A percentile compares a stretch with the other conserved stretches of the same genome.
Conservation (phyloP, 2,329 filamentous ascomycete species). For the Scedosporium dehoogii region DNA sequence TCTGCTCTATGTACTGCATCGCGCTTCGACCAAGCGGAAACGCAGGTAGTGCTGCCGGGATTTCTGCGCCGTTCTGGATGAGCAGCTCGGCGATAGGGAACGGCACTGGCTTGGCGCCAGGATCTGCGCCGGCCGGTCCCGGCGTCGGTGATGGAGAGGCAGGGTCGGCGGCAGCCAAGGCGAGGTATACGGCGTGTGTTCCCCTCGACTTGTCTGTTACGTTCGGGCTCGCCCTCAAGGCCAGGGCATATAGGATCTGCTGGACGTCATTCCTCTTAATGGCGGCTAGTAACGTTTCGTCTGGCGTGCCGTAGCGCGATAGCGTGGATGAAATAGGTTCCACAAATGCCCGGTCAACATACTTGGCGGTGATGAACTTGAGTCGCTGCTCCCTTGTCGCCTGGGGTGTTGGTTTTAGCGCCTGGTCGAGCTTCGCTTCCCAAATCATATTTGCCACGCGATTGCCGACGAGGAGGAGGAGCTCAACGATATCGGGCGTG, state of each 20-base stretch:
- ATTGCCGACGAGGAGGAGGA: constrained; percentile 85
- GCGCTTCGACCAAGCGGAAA: constrained; percentile 78
- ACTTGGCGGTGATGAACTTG: constrained; percentile 93
- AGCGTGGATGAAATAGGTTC: constrained; percentile 66
- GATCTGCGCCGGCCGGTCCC: constrained; percentile 28
- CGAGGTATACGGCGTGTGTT: constrained; percentile 83
- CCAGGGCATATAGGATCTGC: constrained; percentile 82
- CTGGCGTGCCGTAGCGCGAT: constrained; percentile 66
- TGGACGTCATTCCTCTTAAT: constrained; percentile 97
- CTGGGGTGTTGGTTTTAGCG: constrained; percentile 62
- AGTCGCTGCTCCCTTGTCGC: constrained; percentile 83
- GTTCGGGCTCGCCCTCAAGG: constrained; percentile 80
- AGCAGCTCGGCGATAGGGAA: constrained; percentile 89
- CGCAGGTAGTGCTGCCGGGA: constrained; percentile 64
- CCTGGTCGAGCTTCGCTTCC: constrained; percentile 73
- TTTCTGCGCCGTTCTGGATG: constrained; percentile 85
- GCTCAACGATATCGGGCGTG: constrained; percentile 91
- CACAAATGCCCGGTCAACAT: constrained; percentile 74
- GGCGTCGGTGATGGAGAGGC: constrained; percentile 55
- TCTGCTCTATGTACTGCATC: constrained; percentile 77
- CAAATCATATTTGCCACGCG: constrained; percentile 93
- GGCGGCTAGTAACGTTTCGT: constrained; percentile 81
- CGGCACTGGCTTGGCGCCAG: constrained; percentile 44
- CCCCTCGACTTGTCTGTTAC: constrained; percentile 74
- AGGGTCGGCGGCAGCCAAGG: constrained; percentile 85